A percentile compares a stretch with the other conserved stretches of the same genome.
These are phyloP conservation scores for Neofusicoccum sp. DNA, from an alignment of 2,329 filamentous ascomycete species.

Conservation along the genomic window DNA sequence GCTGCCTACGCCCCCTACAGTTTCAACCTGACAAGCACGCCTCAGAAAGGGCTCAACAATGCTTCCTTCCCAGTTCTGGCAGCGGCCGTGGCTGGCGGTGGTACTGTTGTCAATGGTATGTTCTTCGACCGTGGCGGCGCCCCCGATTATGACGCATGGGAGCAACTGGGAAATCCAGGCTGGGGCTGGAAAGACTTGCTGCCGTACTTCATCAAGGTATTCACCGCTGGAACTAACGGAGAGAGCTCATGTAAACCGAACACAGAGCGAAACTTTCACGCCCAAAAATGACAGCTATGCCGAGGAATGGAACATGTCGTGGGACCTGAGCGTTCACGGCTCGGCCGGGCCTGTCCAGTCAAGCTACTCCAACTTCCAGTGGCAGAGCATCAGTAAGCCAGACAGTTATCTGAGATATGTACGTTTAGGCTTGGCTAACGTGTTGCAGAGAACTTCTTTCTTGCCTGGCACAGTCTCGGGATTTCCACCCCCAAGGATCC, in stretches of 20 bases:
- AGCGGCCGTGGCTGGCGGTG: slow-evolving; percentile 35
- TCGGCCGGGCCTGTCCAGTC: background rate
- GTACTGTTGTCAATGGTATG: slow-evolving; percentile 41
- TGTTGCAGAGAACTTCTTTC: background rate
- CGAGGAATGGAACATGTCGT: background rate
- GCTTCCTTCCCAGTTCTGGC: slow-evolving; percentile 42
- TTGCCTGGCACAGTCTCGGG: background rate
- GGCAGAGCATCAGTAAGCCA: background rate
- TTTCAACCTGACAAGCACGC: slow-evolving; percentile 27
- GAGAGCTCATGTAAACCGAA: background rate
- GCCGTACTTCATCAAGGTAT: slow-evolving; percentile 12
- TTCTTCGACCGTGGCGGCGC: slow-evolving; percentile 38
- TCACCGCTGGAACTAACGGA: slow-evolving; percentile 11
- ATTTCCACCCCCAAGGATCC: background rate
- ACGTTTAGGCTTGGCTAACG: background rate
- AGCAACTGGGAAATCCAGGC: slow-evolving; percentile 30
- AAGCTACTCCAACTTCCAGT: background rate
- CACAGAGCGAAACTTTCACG: background rate
- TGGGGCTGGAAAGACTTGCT: slow-evolving; percentile 34
- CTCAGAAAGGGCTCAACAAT: slow-evolving; percentile 37
- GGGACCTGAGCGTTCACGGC: background rate
- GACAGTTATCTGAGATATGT: background rate
- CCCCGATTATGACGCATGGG: slow-evolving; percentile 35
- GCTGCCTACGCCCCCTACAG: too few relatives aligned
- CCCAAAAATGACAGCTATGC: background rate